These are phyloP conservation scores for Kandelia obovata DNA, from an alignment of 345 rosid species.

Conservation along the genomic window DNA sequence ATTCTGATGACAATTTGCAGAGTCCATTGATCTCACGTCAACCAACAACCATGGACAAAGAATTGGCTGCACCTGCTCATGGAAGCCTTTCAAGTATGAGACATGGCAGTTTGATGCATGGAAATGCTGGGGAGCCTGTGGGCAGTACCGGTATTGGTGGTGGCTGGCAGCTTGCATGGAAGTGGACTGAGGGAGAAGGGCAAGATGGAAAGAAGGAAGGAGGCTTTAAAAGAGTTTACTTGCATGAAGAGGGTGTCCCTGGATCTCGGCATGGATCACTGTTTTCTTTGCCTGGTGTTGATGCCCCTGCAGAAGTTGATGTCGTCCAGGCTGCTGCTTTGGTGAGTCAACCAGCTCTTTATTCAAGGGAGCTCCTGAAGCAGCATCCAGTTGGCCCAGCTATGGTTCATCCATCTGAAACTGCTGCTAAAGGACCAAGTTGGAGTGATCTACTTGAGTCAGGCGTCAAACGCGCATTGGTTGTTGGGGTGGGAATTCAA, in stretches of 20 bases:
- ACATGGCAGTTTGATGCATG: constrained; percentile 58
- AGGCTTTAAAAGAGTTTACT: constrained; percentile 73
- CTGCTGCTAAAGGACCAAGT: constrained; percentile 43
- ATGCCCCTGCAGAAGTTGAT: constrained; percentile 46
- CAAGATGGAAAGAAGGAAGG: constrained; percentile 73
- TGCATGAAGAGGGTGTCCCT: constrained; percentile 69
- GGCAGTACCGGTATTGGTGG: constrained; percentile 81
- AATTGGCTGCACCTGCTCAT: constrained; percentile 44
- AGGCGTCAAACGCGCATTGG: constrained; percentile 85
- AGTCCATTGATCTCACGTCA: constrained; percentile 93
- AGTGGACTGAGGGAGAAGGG: constrained; percentile 80
- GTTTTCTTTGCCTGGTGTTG: constrained; percentile 57
- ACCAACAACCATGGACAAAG: constrained; percentile 69
- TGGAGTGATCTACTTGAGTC: constrained; percentile 93
- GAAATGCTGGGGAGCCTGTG: constrained; percentile 47
- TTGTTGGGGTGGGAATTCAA: constrained; percentile 83
- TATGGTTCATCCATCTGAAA: constrained; percentile 83
- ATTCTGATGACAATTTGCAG: constrained; percentile 71
- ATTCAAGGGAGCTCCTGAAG: constrained; percentile 55
- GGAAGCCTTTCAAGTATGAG: constrained; percentile 55
- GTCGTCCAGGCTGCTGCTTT: constrained; percentile 77
- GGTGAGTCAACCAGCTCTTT: constrained; percentile 90
- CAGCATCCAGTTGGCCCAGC: constrained; percentile 76
- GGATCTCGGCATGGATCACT: constrained; percentile 69
- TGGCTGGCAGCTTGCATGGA: constrained; percentile 98